A percentile compares a stretch with the other conserved stretches of the same genome.
Evolutionary conservation across 2,329 filamentous ascomycete species (phyloP).

Genomic region (Camptophora hylomeconis): DNA sequence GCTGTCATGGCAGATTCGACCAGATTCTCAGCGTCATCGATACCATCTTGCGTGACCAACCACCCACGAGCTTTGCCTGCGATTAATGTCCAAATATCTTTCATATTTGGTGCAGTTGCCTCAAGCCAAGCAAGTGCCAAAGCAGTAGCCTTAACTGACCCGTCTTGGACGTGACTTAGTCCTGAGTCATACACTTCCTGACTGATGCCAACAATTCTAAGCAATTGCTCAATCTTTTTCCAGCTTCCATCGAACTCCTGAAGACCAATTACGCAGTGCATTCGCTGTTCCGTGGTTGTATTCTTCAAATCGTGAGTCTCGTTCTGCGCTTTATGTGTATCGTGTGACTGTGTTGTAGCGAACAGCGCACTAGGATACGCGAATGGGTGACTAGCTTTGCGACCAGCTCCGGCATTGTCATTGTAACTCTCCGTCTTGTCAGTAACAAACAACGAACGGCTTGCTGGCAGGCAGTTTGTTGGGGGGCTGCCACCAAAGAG

Average conservation of each 20-base stretch:
- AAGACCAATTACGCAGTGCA: constrained; percentile 37
- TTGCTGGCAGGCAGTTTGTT: too few species aligned
- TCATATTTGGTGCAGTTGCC: constrained; percentile 28
- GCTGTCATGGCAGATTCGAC: too few species aligned
- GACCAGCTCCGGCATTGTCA: background rate
- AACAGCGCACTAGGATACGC: background rate
- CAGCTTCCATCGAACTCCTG: constrained; percentile 47
- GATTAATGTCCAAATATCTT: constrained; percentile 52
- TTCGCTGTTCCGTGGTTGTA: too few species aligned
- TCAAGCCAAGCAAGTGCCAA: constrained; percentile 40
- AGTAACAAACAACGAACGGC: too few species aligned
- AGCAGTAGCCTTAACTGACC: constrained; percentile 19
- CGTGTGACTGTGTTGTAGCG: background rate
- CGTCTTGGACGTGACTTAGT: constrained; percentile 5
- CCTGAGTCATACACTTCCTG: too few species aligned
- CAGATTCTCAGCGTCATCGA: constrained; percentile 3
- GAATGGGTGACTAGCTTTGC: background rate
- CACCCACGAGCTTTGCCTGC: constrained; percentile 46
- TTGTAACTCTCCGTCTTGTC: constrained; percentile 4
- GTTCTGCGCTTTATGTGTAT: background rate
- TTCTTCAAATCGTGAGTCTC: constrained; percentile 1
- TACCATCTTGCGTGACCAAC: constrained; percentile 22
- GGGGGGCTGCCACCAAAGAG: too few species aligned
- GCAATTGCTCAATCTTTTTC: constrained; percentile 23
- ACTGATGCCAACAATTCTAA: constrained; percentile 14